Conservation (phyloP, 257 asterid genomes). For the Scutellaria galericulata region DNA sequence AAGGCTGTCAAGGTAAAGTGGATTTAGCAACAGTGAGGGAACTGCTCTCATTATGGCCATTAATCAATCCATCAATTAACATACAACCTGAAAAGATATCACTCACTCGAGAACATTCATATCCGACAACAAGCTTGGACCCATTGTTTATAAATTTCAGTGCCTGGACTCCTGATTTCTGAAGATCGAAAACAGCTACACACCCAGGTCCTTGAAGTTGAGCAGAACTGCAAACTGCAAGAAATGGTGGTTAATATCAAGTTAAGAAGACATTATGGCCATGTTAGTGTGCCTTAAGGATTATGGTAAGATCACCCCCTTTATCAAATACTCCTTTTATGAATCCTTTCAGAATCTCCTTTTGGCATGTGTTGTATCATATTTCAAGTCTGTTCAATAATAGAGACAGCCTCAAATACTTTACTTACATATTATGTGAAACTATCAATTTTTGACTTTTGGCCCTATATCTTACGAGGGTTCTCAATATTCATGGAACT, state of each 20-base stretch:
- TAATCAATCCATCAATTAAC: constrained; percentile 25
- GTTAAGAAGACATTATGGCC: constrained; percentile 18
- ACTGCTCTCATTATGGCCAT: constrained; percentile 12
- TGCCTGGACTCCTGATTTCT: constrained; percentile 62
- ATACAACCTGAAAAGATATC: constrained; percentile 32
- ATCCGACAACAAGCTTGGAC: constrained; percentile 71
- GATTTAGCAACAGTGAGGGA: constrained; percentile 23
- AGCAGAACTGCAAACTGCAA: constrained; percentile 65
- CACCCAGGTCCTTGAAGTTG: constrained; percentile 63
- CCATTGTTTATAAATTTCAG: constrained; percentile 62
- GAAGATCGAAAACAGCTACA: constrained; percentile 71
- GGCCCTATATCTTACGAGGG: constrained; percentile 11
- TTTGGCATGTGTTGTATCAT: not conserved
- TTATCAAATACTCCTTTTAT: not conserved
- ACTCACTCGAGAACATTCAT: constrained; percentile 75
- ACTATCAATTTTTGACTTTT: not conserved
- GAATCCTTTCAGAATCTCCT: not conserved
- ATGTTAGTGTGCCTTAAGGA: constrained; percentile 17
- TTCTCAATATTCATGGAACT: constrained; percentile 10
- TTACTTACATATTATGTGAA: not conserved
- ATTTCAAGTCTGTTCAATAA: constrained; percentile 19
- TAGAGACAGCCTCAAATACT: constrained; percentile 3
- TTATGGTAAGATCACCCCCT: constrained; percentile 24
- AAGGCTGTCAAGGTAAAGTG: constrained; percentile 17
- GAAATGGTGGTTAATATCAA: constrained; percentile 35